These are phyloP conservation scores for Coffea eugenioides DNA, from an alignment of 257 asterid genomes.

Conservation along the genomic window DNA sequence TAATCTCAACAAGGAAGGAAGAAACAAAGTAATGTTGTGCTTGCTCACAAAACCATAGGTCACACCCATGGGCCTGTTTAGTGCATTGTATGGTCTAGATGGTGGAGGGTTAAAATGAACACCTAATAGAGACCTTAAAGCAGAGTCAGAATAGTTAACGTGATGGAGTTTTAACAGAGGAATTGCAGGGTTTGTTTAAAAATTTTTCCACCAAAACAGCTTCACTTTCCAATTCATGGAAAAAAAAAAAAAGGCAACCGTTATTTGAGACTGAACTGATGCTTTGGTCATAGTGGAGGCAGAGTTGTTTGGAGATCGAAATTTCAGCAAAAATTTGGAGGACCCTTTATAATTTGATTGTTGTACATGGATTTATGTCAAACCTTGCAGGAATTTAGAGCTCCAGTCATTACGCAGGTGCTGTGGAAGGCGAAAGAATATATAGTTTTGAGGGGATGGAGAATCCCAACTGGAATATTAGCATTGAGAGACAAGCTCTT, in stretches of 20 bases:
- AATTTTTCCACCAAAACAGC: neutral
- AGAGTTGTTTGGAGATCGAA: neutral
- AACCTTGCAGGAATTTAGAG: neutral
- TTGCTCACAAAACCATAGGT: neutral
- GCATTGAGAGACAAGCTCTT: neutral
- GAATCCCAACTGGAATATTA: neutral
- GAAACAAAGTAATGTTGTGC: neutral
- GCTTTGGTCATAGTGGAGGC: no score
- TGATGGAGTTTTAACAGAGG: neutral
- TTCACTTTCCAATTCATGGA: neutral
- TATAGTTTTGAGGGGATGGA: neutral
- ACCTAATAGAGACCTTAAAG: neutral
- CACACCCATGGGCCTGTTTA: neutral
- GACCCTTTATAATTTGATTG: neutral
- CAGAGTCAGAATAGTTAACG: neutral
- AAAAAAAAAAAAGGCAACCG: neutral
- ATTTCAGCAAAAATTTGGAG: neutral
- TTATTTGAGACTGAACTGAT: neutral
- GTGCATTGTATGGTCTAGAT: neutral
- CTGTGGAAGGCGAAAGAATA: neutral
- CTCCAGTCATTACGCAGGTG: no score
- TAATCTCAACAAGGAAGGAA: neutral
- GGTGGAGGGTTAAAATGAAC: neutral
- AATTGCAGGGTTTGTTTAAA: neutral
- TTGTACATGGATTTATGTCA: neutral